These are phyloP conservation scores for Trypanosoma grayi DNA, from an alignment of 208 protist species.

Conservation along the genomic window DNA sequence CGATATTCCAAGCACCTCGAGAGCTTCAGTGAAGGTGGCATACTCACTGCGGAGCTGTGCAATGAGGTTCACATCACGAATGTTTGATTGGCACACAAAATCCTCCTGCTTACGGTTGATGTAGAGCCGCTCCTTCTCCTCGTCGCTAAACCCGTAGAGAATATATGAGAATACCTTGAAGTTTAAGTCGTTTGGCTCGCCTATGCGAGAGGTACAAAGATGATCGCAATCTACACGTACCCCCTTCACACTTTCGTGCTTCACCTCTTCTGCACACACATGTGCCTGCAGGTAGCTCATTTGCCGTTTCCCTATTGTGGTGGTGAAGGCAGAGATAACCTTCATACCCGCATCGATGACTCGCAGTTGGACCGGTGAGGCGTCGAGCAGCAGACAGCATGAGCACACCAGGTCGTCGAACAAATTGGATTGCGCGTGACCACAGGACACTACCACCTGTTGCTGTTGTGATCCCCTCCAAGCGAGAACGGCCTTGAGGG, in stretches of 20 bases:
- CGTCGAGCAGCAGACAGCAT: background rate
- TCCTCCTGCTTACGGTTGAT: conserved; percentile 25
- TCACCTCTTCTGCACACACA: background rate
- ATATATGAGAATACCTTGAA: conserved; percentile 32
- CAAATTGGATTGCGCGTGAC: conserved; percentile 4
- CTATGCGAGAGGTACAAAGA: conserved; percentile 12
- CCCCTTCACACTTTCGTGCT: background rate
- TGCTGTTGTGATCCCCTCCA: conserved; percentile 2
- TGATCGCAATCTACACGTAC: conserved; percentile 15
- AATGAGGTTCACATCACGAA: conserved; percentile 15
- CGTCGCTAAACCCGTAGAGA: conserved; percentile 21
- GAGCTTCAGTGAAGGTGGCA: conserved; percentile 4
- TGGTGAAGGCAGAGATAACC: conserved; percentile 21
- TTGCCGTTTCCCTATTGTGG: conserved; percentile 8
- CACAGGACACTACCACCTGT: conserved; percentile 15
- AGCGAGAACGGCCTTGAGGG: conserved; percentile 11
- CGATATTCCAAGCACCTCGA: conserved; percentile 16
- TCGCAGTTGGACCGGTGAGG: background rate
- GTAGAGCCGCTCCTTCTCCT: conserved; percentile 24
- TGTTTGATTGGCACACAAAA: conserved; percentile 21
- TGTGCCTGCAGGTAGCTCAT: conserved; percentile 15
- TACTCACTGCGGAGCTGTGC: conserved; percentile 7
- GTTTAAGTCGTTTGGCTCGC: conserved; percentile 14
- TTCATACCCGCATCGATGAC: conserved; percentile 8
- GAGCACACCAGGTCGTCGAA: background rate